A percentile compares a stretch with the other conserved stretches of the same genome.
Conservation (phyloP, 208 protist species). For the Leishmania tarentolae region DNA sequence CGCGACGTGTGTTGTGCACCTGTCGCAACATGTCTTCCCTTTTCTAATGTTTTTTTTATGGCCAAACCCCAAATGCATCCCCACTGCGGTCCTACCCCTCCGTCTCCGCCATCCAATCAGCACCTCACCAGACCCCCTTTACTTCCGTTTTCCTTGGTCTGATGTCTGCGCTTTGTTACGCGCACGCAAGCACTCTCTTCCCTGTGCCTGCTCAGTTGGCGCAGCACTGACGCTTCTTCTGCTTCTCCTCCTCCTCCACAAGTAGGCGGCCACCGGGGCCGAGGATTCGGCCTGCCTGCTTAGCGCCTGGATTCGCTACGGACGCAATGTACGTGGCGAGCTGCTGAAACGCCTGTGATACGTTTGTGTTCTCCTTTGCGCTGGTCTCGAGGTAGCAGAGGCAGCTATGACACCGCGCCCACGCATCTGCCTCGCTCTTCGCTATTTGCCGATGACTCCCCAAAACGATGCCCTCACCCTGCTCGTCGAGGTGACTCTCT, state of each 20-base stretch:
- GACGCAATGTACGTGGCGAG: constrained; percentile 74
- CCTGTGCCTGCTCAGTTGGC: constrained; percentile 13
- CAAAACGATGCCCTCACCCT: constrained; percentile 67
- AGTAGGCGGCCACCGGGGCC: constrained; percentile 31
- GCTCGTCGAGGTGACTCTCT: constrained; percentile 47
- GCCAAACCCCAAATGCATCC: background rate
- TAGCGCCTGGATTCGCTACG: constrained; percentile 37
- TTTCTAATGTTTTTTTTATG: background rate
- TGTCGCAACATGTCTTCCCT: background rate
- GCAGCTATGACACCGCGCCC: constrained; percentile 71
- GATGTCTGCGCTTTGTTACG: background rate
- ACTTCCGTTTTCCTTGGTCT: background rate
- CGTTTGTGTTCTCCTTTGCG: constrained; percentile 90
- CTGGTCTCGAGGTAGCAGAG: constrained; percentile 90
- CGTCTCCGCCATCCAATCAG: background rate
- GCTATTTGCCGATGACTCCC: constrained; percentile 77
- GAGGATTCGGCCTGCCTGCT: constrained; percentile 23
- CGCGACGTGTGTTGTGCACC: background rate
- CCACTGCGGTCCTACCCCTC: background rate
- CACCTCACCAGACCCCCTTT: background rate
- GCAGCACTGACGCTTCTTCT: constrained; percentile 33
- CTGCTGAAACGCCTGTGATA: constrained; percentile 83
- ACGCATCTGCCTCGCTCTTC: constrained; percentile 83
- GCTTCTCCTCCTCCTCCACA: constrained; percentile 12
- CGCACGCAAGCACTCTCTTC: background rate